Evolutionary conservation across 1,284 basidiomycete species (phyloP).

Genomic region (Marasmius tenuissimus): DNA sequence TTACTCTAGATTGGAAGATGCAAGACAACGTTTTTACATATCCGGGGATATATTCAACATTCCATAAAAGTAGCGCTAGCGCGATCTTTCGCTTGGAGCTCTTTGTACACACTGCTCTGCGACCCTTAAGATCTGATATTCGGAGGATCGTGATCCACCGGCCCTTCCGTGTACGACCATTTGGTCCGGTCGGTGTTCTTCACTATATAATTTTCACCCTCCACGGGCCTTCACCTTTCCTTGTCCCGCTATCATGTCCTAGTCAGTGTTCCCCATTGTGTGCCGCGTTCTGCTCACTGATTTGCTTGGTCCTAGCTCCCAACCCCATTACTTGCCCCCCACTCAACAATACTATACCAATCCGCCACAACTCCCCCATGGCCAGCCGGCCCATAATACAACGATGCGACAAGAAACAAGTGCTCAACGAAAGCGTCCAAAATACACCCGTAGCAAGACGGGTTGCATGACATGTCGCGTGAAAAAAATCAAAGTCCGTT

Average conservation of each 20-base stretch:
- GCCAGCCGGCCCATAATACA: constrained; percentile 43
- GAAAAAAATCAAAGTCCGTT: constrained; percentile 82
- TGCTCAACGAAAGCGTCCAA: constrained; percentile 73
- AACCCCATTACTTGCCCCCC: constrained; percentile 41
- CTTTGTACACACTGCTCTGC: constrained; percentile 35
- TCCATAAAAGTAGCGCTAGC: neutral
- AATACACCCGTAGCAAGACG: constrained; percentile 85
- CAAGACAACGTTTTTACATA: too few relatives aligned
- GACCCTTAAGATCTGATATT: constrained; percentile 65
- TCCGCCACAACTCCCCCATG: constrained; percentile 36
- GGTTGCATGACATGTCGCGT: constrained; percentile 81
- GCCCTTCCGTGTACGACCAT: constrained; percentile 48
- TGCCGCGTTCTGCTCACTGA: constrained; percentile 21
- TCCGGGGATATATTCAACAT: constrained; percentile 14
- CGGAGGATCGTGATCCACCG: constrained; percentile 48
- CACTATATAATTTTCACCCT: constrained; percentile 7
- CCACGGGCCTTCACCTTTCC: neutral
- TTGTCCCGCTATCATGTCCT: constrained; percentile 9
- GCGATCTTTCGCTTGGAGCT: neutral
- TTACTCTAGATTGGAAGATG: too few relatives aligned
- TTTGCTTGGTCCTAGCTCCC: constrained; percentile 31
- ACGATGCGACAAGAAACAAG: constrained; percentile 45
- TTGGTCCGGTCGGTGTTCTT: constrained; percentile 43
- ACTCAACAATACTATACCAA: constrained; percentile 42
- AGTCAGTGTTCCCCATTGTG: constrained; percentile 12